A percentile compares a stretch with the other conserved stretches of the same genome.
These are phyloP conservation scores for Exophiala sideris DNA, from an alignment of 2,329 filamentous ascomycete species.

Conservation along the genomic window DNA sequence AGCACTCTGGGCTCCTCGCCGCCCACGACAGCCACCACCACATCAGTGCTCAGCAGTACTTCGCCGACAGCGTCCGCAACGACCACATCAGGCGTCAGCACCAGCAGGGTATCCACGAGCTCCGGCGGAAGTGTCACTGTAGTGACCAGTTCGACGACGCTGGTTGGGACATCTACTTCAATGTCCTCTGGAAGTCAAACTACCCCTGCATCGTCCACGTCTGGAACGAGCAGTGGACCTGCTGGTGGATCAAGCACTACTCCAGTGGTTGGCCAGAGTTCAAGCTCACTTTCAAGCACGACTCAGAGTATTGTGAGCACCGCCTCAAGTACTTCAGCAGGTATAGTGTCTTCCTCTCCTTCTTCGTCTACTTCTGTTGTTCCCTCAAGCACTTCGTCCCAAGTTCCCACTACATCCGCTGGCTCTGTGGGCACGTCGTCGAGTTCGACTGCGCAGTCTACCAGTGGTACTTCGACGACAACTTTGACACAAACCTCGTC, in stretches of 20 bases:
- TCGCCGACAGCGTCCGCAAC: not conserved
- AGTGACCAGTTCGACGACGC: slow-evolving; percentile 1
- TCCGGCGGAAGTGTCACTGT: not conserved
- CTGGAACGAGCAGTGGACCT: slow-evolving; percentile 9
- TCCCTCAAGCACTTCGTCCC: slow-evolving; percentile 12
- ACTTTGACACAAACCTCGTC: not conserved
- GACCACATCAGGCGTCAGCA: slow-evolving; percentile 1
- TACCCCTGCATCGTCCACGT: slow-evolving; percentile 7
- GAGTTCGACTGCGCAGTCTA: not conserved
- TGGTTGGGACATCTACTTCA: not conserved
- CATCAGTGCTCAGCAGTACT: not conserved
- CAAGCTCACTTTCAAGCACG: slow-evolving; percentile 4
- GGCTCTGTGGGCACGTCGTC: not conserved
- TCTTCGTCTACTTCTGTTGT: slow-evolving; percentile 13
- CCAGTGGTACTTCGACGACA: not conserved
- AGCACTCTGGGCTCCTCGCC: not conserved
- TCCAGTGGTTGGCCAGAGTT: slow-evolving; percentile 10
- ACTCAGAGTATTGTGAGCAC: slow-evolving; percentile 9
- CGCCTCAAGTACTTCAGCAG: slow-evolving; percentile 19
- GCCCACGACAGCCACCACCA: not conserved
- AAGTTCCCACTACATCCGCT: slow-evolving; percentile 1
- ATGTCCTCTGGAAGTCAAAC: slow-evolving; percentile 2
- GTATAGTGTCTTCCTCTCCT: slow-evolving; percentile 22
- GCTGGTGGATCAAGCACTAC: slow-evolving; percentile 15
- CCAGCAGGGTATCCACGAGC: slow-evolving; percentile 9